These are phyloP conservation scores for Asclepias syriaca DNA, from an alignment of 257 asterid species.

Conservation along the genomic window DNA sequence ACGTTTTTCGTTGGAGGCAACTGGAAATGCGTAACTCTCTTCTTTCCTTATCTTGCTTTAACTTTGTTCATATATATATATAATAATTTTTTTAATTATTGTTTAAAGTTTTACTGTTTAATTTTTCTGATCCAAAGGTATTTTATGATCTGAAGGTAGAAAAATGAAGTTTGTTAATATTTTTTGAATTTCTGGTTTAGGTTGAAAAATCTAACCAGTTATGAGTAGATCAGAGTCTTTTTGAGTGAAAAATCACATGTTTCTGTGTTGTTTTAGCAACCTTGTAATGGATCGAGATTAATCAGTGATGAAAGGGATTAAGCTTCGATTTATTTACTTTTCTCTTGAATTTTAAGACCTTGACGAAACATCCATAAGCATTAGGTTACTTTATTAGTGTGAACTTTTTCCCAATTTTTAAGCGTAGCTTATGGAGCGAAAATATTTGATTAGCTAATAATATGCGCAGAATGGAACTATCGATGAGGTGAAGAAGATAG, in stretches of 20 bases:
- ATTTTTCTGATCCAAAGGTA: constrained; percentile 5
- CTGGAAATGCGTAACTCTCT: constrained; percentile 90
- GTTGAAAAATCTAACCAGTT: not conserved
- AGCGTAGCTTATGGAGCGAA: not conserved
- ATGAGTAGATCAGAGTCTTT: constrained; percentile 1
- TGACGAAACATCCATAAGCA: not conserved
- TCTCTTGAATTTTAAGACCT: not conserved
- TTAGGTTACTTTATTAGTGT: not conserved
- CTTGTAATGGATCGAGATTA: not conserved
- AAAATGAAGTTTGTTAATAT: not conserved
- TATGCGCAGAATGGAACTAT: constrained; percentile 71
- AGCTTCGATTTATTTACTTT: not conserved
- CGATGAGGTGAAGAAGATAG: constrained; percentile 90
- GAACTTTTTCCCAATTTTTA: not conserved
- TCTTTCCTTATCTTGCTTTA: constrained; percentile 7
- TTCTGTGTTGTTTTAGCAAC: not conserved
- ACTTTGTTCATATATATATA: not conserved
- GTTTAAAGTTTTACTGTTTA: not conserved
- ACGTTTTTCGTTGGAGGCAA: constrained; percentile 96
- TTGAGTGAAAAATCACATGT: not conserved
- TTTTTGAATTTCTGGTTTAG: not conserved
- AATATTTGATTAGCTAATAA: constrained; percentile 1
- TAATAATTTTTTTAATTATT: not conserved
- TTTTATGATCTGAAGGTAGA: not conserved
- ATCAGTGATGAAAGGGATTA: not conserved